These are phyloP conservation scores for Solanum habrochaites DNA, from an alignment of 257 asterid genomes.

Conservation along the genomic window DNA sequence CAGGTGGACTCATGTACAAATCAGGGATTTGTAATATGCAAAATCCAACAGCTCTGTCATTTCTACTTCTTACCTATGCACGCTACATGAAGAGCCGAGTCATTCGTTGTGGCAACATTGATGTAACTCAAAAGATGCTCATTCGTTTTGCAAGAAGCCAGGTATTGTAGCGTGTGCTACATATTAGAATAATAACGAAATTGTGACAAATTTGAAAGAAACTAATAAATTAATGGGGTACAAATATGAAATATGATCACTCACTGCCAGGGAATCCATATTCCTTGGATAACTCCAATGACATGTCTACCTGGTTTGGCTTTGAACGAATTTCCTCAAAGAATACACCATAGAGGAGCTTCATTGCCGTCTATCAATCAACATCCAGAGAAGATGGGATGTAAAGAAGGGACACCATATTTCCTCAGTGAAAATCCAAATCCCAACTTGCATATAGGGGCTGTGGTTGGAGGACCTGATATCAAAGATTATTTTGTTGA, in stretches of 20 bases:
- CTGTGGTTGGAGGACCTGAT: slow-evolving; percentile 47
- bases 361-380: slow-evolving; percentile 30
- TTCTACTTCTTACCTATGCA: slow-evolving; percentile 67
- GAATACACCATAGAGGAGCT: slow-evolving; percentile 40
- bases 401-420: slow-evolving; percentile 39
- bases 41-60: slow-evolving; percentile 56
- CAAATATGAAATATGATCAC: no score
- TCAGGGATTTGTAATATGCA: slow-evolving; percentile 53
- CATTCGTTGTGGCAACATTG: slow-evolving; percentile 39
- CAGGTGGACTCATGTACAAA: slow-evolving; percentile 74
- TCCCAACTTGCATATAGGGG: slow-evolving; percentile 36
- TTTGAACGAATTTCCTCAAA: slow-evolving; percentile 29
- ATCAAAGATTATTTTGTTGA: slow-evolving; percentile 35
- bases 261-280: slow-evolving; percentile 34
- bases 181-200: not conserved
- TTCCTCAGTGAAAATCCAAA: slow-evolving; percentile 21
- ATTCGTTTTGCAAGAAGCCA: slow-evolving; percentile 45
- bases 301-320: slow-evolving; percentile 49
- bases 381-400: slow-evolving; percentile 28
- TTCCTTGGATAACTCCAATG: slow-evolving; percentile 40
- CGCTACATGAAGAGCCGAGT: slow-evolving; percentile 55
- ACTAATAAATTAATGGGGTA: not conserved
- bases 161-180: slow-evolving; percentile 1
- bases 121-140: slow-evolving; percentile 25
- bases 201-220: not conserved